Evolutionary conservation across 352 stramenopile genomes (phyloP).

Genomic region (Globisporangium cystogenes): DNA sequence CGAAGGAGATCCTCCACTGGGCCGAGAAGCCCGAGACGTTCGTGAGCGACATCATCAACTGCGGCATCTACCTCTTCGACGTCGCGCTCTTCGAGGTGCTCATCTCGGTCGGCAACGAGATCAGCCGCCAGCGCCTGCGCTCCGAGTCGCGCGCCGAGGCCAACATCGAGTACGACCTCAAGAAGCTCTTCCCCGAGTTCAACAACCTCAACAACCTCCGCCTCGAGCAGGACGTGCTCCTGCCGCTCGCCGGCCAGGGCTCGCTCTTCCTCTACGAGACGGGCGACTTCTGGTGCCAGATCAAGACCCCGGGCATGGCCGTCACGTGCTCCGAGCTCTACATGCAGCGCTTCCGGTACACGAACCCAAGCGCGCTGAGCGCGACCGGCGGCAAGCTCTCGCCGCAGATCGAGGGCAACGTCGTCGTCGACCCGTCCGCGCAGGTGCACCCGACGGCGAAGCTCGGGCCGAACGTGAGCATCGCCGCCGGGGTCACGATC

Average conservation of each 20-base stretch:
- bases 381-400: conserved; percentile 76
- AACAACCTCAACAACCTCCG: conserved; percentile 82
- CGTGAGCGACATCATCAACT: conserved; percentile 90
- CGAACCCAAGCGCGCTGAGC: conserved; percentile 78
- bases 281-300: conserved; percentile 88
- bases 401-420: conserved; percentile 84
- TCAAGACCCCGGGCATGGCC: conserved; percentile 88
- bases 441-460: conserved; percentile 84
- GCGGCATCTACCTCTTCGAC: conserved; percentile 86
- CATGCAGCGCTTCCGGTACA: conserved; percentile 89
- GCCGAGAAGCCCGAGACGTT: conserved; percentile 88
- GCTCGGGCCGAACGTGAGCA: conserved; percentile 82
- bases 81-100: conserved; percentile 77
- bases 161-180: conserved; percentile 71
- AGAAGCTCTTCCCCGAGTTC: conserved; percentile 86
- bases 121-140: conserved; percentile 72
- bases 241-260: conserved; percentile 74
- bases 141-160: conserved; percentile 68
- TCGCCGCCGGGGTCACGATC: conserved; percentile 81
- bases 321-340: conserved; percentile 89
- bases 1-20: conserved; percentile 86
- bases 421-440: conserved; percentile 74
- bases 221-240: conserved; percentile 79
- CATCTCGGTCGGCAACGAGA: conserved; percentile 69
- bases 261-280: conserved; percentile 77